A percentile compares a stretch with the other conserved stretches of the same genome.
Evolutionary conservation across 1,284 basidiomycete species (phyloP).

Genomic region (Phellinidium pouzarii): DNA sequence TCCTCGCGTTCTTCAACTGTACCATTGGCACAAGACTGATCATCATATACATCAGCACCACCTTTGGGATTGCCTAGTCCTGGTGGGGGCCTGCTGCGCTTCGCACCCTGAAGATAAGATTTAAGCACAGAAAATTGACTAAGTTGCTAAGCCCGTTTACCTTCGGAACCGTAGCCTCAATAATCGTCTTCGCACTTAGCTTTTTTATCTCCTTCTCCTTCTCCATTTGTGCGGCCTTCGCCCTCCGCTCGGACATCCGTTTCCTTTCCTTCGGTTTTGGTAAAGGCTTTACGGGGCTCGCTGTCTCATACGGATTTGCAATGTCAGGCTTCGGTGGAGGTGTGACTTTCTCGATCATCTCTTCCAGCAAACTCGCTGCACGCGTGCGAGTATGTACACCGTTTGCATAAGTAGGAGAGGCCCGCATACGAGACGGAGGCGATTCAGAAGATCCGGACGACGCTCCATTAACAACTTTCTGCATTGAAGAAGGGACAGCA

Average conservation of each 20-base stretch:
- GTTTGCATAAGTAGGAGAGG: not conserved
- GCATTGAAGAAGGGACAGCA: conserved; percentile 57
- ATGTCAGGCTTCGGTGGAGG: conserved; percentile 57
- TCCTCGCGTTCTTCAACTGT: conserved; percentile 30
- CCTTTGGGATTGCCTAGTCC: conserved; percentile 27
- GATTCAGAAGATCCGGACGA: conserved; percentile 25
- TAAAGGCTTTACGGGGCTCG: conserved; percentile 46
- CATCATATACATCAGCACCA: conserved; percentile 23
- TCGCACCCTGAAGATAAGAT: conserved; percentile 45
- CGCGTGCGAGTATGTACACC: conserved; percentile 39
- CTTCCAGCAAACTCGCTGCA: conserved; percentile 57
- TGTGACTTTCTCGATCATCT: conserved; percentile 60
- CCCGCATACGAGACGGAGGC: not conserved
- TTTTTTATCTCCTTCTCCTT: conserved; percentile 29
- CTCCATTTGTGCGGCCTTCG: conserved; percentile 22
- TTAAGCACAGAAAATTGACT: conserved; percentile 1
- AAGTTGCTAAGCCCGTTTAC: conserved; percentile 30
- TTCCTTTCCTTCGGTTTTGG: conserved; percentile 33
- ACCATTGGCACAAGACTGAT: conserved; percentile 32
- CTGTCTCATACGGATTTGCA: conserved; percentile 64
- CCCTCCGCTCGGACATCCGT: conserved; percentile 24
- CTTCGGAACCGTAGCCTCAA: conserved; percentile 67
- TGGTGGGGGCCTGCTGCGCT: conserved; percentile 58
- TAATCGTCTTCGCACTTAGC: conserved; percentile 53
- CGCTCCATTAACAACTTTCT: conserved; percentile 47